These are phyloP conservation scores for Torulaspora delbrueckii DNA, from an alignment of 805 yeast genomes.

Conservation along the genomic window DNA sequence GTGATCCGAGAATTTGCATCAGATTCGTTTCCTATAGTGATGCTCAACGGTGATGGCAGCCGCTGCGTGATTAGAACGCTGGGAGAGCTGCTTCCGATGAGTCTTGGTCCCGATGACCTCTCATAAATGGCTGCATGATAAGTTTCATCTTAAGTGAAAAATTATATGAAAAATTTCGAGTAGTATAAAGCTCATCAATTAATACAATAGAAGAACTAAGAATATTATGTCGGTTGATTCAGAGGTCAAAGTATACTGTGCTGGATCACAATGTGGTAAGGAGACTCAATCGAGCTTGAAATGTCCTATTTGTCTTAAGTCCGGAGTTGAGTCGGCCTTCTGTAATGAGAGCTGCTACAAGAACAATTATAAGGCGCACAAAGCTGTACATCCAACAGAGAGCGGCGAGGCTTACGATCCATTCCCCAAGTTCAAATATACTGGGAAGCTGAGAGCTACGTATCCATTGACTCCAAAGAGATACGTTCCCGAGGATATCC, in stretches of 20 bases:
- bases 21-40: constrained; percentile 51
- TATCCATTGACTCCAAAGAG: constrained; percentile 80
- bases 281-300: constrained; percentile 68
- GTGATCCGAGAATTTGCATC: constrained; percentile 73
- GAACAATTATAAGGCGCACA: constrained; percentile 66
- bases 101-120: constrained; percentile 80
- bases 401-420: constrained; percentile 66
- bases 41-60: constrained; percentile 58
- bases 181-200: not conserved
- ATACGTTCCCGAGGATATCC: constrained; percentile 64
- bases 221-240: constrained; percentile 1
- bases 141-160: constrained; percentile 1
- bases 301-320: constrained; percentile 88
- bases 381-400: constrained; percentile 65
- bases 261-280: constrained; percentile 83
- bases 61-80: constrained; percentile 44
- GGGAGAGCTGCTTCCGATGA: constrained; percentile 66
- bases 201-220: not conserved
- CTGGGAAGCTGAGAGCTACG: constrained; percentile 69
- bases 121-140: constrained; percentile 6
- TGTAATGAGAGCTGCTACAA: constrained; percentile 84
- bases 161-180: not conserved
- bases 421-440: constrained; percentile 69
- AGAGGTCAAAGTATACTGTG: constrained; percentile 41
- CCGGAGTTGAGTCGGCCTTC: constrained; percentile 56